A percentile compares a stretch with the other conserved stretches of the same genome.
These are phyloP conservation scores for Stagonosporopsis rhizophila DNA, from an alignment of 2,329 filamentous ascomycete genomes.

Conservation along the genomic window DNA sequence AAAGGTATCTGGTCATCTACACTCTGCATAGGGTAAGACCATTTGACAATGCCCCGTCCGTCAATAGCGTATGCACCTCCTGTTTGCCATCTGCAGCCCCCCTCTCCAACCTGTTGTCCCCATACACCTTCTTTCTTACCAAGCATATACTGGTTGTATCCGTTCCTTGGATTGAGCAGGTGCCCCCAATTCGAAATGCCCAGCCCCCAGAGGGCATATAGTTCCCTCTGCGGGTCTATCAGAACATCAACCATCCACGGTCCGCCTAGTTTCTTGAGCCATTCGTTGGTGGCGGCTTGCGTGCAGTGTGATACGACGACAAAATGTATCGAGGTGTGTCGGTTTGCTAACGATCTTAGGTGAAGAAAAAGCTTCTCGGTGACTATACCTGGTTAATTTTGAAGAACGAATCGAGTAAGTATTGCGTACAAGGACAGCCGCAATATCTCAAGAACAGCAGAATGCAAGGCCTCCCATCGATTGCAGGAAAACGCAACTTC, in stretches of 20 bases:
- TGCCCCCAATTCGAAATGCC: slow-evolving; percentile 53
- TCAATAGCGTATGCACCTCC: slow-evolving; percentile 46
- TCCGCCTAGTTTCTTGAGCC: slow-evolving; percentile 65
- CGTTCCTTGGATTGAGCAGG: slow-evolving; percentile 44
- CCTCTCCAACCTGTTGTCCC: slow-evolving; percentile 46
- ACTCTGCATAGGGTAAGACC: slow-evolving; percentile 46
- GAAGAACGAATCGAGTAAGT: neutral
- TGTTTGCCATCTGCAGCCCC: slow-evolving; percentile 46
- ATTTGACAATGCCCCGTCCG: slow-evolving; percentile 41
- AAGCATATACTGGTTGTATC: slow-evolving; percentile 45
- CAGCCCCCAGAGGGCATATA: slow-evolving; percentile 68
- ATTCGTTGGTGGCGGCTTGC: slow-evolving; percentile 61
- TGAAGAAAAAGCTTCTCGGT: slow-evolving; percentile 61
- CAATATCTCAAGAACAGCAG: slow-evolving; percentile 45
- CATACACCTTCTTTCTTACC: slow-evolving; percentile 46
- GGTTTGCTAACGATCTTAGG: slow-evolving; percentile 63
- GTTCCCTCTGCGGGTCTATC: slow-evolving; percentile 62
- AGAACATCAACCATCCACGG: slow-evolving; percentile 64
- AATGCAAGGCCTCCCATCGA: slow-evolving; percentile 41
- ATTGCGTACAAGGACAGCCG: slow-evolving; percentile 43
- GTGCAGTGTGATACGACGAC: slow-evolving; percentile 68
- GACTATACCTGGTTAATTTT: slow-evolving; percentile 27
- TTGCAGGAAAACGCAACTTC: slow-evolving; percentile 42
- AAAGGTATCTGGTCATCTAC: slow-evolving; percentile 43
- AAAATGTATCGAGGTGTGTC: slow-evolving; percentile 60